Conservation (phyloP, 1,284 basidiomycete genomes). For the Tilletia setariae region DNA sequence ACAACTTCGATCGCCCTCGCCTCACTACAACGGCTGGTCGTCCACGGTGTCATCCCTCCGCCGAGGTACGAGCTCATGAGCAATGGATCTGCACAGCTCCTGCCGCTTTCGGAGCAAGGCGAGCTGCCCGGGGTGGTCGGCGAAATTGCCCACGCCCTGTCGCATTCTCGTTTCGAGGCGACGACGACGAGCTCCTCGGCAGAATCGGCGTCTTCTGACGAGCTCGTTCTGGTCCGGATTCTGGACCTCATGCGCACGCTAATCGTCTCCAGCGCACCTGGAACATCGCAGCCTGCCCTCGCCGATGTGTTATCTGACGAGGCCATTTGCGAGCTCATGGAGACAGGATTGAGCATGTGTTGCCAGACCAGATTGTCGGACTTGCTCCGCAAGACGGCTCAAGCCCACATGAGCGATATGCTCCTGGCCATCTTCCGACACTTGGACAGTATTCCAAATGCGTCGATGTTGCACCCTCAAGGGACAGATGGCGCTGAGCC, state of each 20-base stretch:
- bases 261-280: conserved; percentile 63
- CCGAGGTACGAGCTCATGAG: conserved; percentile 55
- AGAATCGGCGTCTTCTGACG: conserved; percentile 65
- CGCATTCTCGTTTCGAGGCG: conserved; percentile 96
- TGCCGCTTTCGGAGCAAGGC: background rate
- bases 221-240: conserved; percentile 88
- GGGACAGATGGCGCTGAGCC: background rate
- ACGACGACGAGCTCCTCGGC: conserved; percentile 62
- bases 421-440: conserved; percentile 77
- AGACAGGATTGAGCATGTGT: conserved; percentile 93
- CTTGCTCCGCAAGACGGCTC: conserved; percentile 83
- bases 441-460: conserved; percentile 58
- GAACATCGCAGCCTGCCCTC: conserved; percentile 21
- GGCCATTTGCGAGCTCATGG: conserved; percentile 95
- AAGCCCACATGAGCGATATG: conserved; percentile 85
- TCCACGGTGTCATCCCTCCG: conserved; percentile 69
- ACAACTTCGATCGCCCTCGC: conserved; percentile 86
- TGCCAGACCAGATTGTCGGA: conserved; percentile 96
- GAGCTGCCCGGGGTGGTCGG: conserved; percentile 56
- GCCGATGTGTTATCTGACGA: conserved; percentile 65
- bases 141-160: conserved; percentile 82
- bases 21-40: conserved; percentile 80
- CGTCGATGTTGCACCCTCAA: background rate
- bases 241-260: conserved; percentile 79
- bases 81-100: background rate